Base-by-base conservation (phyloP, 768 basidiomycete genomes). In the Polyporus arcularius region DNA sequence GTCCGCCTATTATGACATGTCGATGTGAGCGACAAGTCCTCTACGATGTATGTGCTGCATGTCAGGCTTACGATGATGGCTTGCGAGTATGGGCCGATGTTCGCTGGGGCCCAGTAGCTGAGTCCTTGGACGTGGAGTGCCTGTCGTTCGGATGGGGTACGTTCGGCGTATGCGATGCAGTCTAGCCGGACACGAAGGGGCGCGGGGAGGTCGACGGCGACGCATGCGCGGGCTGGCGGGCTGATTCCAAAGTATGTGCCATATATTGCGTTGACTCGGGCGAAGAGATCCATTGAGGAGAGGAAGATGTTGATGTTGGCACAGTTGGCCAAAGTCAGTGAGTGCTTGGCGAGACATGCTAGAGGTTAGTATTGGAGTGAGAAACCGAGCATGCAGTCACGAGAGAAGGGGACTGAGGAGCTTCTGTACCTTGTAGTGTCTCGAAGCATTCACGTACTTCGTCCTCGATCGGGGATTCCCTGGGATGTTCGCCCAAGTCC, bases 61-160 rank as follows among this genome's bases (percentile, higher is more conserved):
- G 7, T 8, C 6, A 32, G 38, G 75, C 86, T 67, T 55, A 96
- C 96, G 53, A 81, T 79, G 64, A 98, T 84, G 2, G 94, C 90
- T 75, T 99, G 97, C 4, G 94, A 97, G 73, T 99, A 99, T 4
- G 97, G 97, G 0, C 97, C 97, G 56, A 99, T 98, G 72, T 98
- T 99, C 10, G 97, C 97, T 12, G 97, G 95, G 30, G 96, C 97
- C 97, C 97, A 99, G 70, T 98, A 98, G 73, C 96, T 98, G 63
- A 98, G 70, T 9, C 95, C 83, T 74, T 98, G 97, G 2, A 99
- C 97, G 70, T 99, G 97, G 47, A 98, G 79, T 0, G 92, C 88
- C 57, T 84, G 84, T 46, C 96, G 78, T 57, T 85, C 80, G 15
- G 64, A 31, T 5, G 68, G 52, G 6, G 68, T 81, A 26, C 38